Percentiles rank a stretch among this genome's conserved stretches.
Conservation (phyloP, 1,139 yeast species). For the Diutina scorzettiae region DNA sequence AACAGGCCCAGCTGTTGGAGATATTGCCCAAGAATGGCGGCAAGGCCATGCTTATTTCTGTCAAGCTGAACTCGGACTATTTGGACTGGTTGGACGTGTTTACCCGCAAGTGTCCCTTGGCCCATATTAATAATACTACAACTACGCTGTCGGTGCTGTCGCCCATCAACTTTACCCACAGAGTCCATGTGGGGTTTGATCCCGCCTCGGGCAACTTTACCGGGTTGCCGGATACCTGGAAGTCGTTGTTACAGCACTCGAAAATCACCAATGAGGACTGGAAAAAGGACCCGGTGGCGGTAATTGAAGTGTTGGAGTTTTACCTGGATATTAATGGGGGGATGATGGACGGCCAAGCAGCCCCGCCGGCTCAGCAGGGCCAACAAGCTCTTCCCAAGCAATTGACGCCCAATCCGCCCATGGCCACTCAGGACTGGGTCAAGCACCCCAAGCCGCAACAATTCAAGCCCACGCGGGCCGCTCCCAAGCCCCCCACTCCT, state of each 20-base stretch:
- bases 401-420: background rate
- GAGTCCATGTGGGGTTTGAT: slow-evolving; percentile 50
- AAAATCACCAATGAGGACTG: slow-evolving; percentile 75
- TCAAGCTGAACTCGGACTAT: slow-evolving; percentile 70
- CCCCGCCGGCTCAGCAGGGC: background rate
- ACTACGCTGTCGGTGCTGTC: slow-evolving; percentile 36
- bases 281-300: slow-evolving; percentile 77
- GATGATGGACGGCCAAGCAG: slow-evolving; percentile 7
- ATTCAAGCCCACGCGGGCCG: slow-evolving; percentile 29
- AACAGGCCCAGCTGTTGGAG: slow-evolving; percentile 62
- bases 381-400: background rate
- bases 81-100: slow-evolving; percentile 90
- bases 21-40: slow-evolving; percentile 48
- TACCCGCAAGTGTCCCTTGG: slow-evolving; percentile 71
- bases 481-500: slow-evolving; percentile 36
- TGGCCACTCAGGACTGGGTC: slow-evolving; percentile 24
- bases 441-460: slow-evolving; percentile 22
- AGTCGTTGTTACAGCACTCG: slow-evolving; percentile 58
- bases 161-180: slow-evolving; percentile 71
- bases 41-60: slow-evolving; percentile 61
- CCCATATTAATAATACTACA: slow-evolving; percentile 17
- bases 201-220: slow-evolving; percentile 64
- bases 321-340: slow-evolving; percentile 41
- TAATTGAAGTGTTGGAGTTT: slow-evolving; percentile 85
- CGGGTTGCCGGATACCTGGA: slow-evolving; percentile 75